These are phyloP conservation scores for Lactarius trivialis DNA, from an alignment of 768 basidiomycete species.

Conservation along the genomic window DNA sequence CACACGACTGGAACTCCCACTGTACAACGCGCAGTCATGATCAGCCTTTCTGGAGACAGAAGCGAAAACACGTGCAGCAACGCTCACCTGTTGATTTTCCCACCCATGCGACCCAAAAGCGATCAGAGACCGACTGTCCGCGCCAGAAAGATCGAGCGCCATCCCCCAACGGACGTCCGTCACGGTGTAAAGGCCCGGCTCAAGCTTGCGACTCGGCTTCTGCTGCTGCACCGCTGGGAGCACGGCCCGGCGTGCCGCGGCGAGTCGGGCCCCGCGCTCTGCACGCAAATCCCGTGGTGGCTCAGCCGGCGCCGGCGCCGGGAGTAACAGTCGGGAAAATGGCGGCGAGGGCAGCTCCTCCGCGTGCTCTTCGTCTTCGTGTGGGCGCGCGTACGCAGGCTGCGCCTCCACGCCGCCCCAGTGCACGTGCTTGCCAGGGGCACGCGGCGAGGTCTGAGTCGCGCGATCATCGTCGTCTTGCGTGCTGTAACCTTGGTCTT, in stretches of 20 bases:
- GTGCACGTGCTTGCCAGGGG: conserved; percentile 15
- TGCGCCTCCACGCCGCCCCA: conserved; percentile 19
- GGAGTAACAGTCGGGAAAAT: conserved; percentile 15
- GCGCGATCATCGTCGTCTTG: conserved; percentile 21
- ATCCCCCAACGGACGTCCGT: conserved; percentile 22
- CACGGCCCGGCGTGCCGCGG: conserved; percentile 9
- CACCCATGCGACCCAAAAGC: conserved; percentile 21
- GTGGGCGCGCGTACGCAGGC: not conserved
- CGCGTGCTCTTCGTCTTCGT: conserved; percentile 10
- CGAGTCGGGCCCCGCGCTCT: conserved; percentile 8
- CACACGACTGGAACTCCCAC: conserved; percentile 18
- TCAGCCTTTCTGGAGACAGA: not conserved
- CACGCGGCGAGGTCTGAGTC: not conserved
- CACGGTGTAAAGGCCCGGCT: conserved; percentile 19
- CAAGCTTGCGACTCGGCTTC: conserved; percentile 10
- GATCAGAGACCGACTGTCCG: conserved; percentile 19
- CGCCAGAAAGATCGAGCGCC: conserved; percentile 21
- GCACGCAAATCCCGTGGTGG: conserved; percentile 9
- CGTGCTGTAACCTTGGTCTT: conserved; percentile 22
- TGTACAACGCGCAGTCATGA: not conserved
- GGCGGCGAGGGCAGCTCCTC: conserved; percentile 15
- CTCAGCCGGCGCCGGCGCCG: not conserved
- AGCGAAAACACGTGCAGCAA: not conserved
- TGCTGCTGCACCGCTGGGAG: not conserved
- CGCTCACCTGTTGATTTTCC: conserved; percentile 23